Conservation (phyloP, 1,139 yeast species). For the Geotrichum histeridarum region DNA sequence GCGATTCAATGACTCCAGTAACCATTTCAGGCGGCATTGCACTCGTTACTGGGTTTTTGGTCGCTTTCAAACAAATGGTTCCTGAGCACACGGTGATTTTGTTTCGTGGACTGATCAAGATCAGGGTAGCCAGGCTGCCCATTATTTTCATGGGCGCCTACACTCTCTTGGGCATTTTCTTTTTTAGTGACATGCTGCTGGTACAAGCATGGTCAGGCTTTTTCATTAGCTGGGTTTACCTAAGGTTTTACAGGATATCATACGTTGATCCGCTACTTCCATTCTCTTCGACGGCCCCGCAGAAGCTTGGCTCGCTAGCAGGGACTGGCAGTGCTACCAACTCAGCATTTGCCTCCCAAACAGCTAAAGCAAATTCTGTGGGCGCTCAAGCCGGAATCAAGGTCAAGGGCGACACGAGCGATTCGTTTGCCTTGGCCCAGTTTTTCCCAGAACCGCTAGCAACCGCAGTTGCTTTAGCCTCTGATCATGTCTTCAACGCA, state of each 20-base stretch:
- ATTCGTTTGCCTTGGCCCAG: constrained; percentile 75
- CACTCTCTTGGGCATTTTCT: constrained; percentile 32
- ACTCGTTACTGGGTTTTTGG: constrained; percentile 67
- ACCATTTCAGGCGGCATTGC: constrained; percentile 55
- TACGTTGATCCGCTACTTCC: constrained; percentile 36
- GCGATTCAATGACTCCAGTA: constrained; percentile 1
- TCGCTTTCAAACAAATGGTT: constrained; percentile 78
- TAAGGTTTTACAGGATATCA: constrained; percentile 64
- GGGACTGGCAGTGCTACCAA: neutral
- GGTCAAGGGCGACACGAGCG: constrained; percentile 80
- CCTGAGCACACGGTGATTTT: constrained; percentile 81
- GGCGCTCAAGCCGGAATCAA: constrained; percentile 21
- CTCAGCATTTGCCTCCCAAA: constrained; percentile 14
- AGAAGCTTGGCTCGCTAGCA: constrained; percentile 25
- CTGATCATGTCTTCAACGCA: constrained; percentile 50
- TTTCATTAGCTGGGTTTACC: constrained; percentile 62
- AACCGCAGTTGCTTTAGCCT: constrained; percentile 46
- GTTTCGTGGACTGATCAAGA: constrained; percentile 56
- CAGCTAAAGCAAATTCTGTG: neutral
- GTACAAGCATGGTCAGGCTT: constrained; percentile 65
- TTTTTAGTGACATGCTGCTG: constrained; percentile 27
- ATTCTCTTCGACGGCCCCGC: constrained; percentile 20
- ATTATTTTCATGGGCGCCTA: constrained; percentile 50
- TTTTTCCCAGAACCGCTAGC: constrained; percentile 61
- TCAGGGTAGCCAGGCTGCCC: constrained; percentile 66